These are phyloP conservation scores for Vaccinium myrtillus DNA, from an alignment of 148 eudicot species.

Conservation along the genomic window DNA sequence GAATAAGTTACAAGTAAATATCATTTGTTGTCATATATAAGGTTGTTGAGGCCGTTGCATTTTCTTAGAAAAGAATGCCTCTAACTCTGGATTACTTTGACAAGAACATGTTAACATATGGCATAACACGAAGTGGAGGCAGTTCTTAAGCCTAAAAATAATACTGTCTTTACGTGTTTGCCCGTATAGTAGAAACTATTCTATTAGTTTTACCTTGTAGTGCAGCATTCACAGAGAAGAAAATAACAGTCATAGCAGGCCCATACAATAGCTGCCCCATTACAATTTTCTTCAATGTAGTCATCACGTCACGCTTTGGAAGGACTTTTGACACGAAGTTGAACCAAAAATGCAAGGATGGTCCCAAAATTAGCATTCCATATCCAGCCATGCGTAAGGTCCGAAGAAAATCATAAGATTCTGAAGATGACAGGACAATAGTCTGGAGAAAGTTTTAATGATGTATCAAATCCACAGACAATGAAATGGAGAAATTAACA, in stretches of 20 bases:
- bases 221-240: conserved; percentile 86
- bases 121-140: not conserved
- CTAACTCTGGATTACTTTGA: not conserved
- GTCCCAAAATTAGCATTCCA: conserved; percentile 79
- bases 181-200: not conserved
- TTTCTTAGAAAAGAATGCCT: conserved; percentile 1
- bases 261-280: conserved; percentile 80
- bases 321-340: conserved; percentile 59
- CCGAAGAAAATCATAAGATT: conserved; percentile 61
- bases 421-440: conserved; percentile 45
- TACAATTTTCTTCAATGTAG: conserved; percentile 76
- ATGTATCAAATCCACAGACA: conserved; percentile 8
- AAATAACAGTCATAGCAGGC: conserved; percentile 70
- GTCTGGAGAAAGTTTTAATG: conserved; percentile 40
- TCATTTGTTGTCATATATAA: not conserved
- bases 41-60: not conserved
- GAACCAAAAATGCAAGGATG: conserved; percentile 90
- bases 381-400: conserved; percentile 87
- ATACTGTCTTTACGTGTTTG: not conserved
- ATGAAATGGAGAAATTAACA: not conserved
- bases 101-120: not conserved
- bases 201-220: conserved; percentile 58
- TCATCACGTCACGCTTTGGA: conserved; percentile 66
- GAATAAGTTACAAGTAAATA: not conserved
- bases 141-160: not conserved